Percentiles rank a stretch among this genome's conserved stretches.
Conservation (phyloP, 1,284 basidiomycete species). For the Boletus smithii region DNA sequence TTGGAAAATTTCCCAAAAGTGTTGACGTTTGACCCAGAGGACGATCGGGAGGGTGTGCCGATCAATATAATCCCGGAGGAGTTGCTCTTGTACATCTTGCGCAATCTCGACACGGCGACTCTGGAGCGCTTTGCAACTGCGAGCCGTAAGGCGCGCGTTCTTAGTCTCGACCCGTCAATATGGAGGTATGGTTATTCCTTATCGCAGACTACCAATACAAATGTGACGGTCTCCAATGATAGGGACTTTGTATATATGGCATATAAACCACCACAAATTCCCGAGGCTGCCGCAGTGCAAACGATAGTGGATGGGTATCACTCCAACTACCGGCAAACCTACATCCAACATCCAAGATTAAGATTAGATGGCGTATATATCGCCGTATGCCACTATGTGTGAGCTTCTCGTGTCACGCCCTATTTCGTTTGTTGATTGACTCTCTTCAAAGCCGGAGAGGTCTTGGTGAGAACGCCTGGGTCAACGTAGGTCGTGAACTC, state of each 20-base stretch:
- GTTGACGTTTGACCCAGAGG: slow-evolving; percentile 65
- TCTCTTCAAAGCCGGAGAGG: slow-evolving; percentile 60
- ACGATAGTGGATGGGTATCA: slow-evolving; percentile 50
- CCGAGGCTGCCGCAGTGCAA: slow-evolving; percentile 43
- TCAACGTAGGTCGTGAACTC: slow-evolving; percentile 55
- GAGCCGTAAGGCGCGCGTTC: slow-evolving; percentile 67
- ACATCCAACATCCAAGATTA: slow-evolving; percentile 79
- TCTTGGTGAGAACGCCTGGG: slow-evolving; percentile 78
- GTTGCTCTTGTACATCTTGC: slow-evolving; percentile 66
- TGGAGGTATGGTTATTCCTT: slow-evolving; percentile 65
- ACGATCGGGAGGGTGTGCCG: slow-evolving; percentile 56
- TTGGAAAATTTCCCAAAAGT: slow-evolving; percentile 47
- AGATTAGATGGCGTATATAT: slow-evolving; percentile 88
- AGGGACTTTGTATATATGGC: slow-evolving; percentile 55
- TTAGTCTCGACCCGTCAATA: slow-evolving; percentile 63
- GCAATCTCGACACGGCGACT: slow-evolving; percentile 56
- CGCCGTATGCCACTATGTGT: slow-evolving; percentile 85
- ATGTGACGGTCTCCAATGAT: slow-evolving; percentile 11
- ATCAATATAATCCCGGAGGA: slow-evolving; percentile 72
- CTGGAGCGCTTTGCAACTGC: slow-evolving; percentile 75
- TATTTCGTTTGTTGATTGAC: slow-evolving; percentile 1
- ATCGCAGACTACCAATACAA: not conserved
- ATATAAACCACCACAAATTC: slow-evolving; percentile 73
- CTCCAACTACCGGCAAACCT: slow-evolving; percentile 70
- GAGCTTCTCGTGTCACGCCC: slow-evolving; percentile 16